A percentile compares a stretch with the other conserved stretches of the same genome.
Evolutionary conservation across 495 filamentous ascomycete genomes (phyloP).

Genomic region (Xylaria telfairii): DNA sequence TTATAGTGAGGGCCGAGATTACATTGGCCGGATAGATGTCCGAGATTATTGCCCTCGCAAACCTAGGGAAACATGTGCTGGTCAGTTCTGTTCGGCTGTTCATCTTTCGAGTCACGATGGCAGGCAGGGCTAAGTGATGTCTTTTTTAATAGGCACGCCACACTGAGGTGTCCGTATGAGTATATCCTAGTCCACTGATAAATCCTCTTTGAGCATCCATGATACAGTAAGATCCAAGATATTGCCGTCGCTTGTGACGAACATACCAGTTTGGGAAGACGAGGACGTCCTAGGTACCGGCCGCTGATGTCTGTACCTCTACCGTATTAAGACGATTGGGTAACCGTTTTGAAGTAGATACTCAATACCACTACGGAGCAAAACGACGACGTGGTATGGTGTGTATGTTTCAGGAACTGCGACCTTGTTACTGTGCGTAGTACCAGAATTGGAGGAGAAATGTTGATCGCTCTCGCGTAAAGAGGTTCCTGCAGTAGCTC

Average conservation of each 20-base stretch:
- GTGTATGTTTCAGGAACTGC: not conserved
- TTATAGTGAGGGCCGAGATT: not conserved
- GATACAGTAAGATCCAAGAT: not conserved
- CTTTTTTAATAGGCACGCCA: not conserved
- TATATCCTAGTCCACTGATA: not conserved
- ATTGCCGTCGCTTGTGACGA: not conserved
- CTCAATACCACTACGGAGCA: not conserved
- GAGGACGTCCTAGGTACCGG: not conserved
- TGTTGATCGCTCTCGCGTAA: constrained; percentile 4
- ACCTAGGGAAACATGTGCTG: not conserved
- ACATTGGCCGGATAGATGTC: not conserved
- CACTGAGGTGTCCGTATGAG: not conserved
- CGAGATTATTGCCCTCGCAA: not conserved
- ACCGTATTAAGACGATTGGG: not conserved
- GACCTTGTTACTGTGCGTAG: not conserved
- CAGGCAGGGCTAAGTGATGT: not conserved
- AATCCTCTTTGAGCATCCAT: not conserved
- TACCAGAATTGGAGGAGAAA: not conserved
- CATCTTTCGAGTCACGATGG: not conserved
- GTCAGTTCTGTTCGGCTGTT: not conserved
- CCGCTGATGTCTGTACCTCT: not conserved
- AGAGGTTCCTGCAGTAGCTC: constrained; percentile 13
- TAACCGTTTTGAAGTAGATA: not conserved
- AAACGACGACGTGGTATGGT: not conserved
- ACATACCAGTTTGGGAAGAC: not conserved